Evolutionary conservation across 164 flowering plant species (phyloP), one percentile per base, ranked within the genome.

Genomic region (Berberis vulgaris): DNA sequence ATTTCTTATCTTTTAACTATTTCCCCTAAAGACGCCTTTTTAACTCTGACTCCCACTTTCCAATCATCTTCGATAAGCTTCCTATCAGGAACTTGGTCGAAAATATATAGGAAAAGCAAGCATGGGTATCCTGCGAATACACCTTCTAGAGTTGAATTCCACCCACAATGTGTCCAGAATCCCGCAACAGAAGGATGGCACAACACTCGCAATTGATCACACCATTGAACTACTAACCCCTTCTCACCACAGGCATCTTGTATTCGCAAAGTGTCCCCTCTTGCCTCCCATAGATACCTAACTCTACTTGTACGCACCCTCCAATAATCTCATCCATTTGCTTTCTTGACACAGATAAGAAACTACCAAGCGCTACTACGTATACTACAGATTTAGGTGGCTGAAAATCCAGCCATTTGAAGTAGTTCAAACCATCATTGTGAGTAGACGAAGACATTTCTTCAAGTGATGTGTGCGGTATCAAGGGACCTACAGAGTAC

Each of bases 91-190:
- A 58, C 0, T 57, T 89, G 96, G 58, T 89, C 96, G 65, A 43
- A 40, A 9, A 55, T n/a, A 2, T 55, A 85, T 62, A 0, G 93
- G 96, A 8, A 68, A 79, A 38, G 87, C 72, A 4, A 86, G 81
- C 72, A 89, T 54, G 0, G 92, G 96, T 26, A 82, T 0, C 88
- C 90, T 1, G 84, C 73, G 46, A 56, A 78, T 0, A 74, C 63
- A 9, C 75, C 83, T 62, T 85, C 96, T 3, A 68, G 54, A 0
- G 79, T 75, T 1, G 91, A 86, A 65, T 86, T 84, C 87, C 84
- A 84, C 13, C 87, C 88, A 46, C 96, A 86, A 55, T 85, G 91
- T 0, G 87, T 64, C 82, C 81, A 82, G 57, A 89, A 89, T 4
- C 91, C 93, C 0, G 86, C 93, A 0, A 85, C 68, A 3, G 91